Evolutionary conservation across 2,329 filamentous ascomycete genomes (phyloP), one percentile per base, ranked within the genome.

Genomic region (Alternaria sp.): DNA sequence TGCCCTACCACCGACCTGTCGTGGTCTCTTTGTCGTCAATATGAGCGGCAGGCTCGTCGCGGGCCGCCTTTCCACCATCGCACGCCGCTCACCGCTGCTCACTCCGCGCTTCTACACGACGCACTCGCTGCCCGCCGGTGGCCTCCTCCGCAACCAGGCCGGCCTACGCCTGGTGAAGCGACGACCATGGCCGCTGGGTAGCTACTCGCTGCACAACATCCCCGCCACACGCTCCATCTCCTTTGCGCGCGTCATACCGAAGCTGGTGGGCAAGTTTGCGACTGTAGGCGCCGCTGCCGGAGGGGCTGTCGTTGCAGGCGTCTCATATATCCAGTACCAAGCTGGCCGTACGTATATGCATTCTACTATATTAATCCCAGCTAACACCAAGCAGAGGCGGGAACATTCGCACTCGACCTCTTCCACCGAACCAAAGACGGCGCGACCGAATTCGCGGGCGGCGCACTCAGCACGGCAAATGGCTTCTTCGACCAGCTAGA

Each of bases 271-370:
- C 76, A 99, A 97, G 83, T 91, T 99, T 71, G 87, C 90, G 36
- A 89, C 93, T 60, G 85, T 97, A 58, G 96, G 96, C 19, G 96
- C 96, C 61, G 91, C 97, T 83, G 94, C 97, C 74, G 96, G 95
- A 45, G 93, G 93, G 45, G 87, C 94, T 50, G 92, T 93, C 75
- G 88, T 99, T 69, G 94, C 93, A 13, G 92, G 92, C 3, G 83
- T 96, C 62, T 93, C 93, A 25, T 99, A 97, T 86, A 83, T 99
- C 52, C 96, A 99, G 78, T 98, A 99, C 78, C 96, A 99, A 81
- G 95, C 96, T 67, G 89, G 90, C 59, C 92, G 92, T 94, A 86
- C 67, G 91, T 49, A 4, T 6, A 51, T 17, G 7, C 64, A 25
- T 4, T 11, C 5, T 59, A n/a, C 9, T 25, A 12, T 2, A 62